Conservation (phyloP, 1,139 yeast genomes). For the Lodderomyces pseudojiufengensis region DNA sequence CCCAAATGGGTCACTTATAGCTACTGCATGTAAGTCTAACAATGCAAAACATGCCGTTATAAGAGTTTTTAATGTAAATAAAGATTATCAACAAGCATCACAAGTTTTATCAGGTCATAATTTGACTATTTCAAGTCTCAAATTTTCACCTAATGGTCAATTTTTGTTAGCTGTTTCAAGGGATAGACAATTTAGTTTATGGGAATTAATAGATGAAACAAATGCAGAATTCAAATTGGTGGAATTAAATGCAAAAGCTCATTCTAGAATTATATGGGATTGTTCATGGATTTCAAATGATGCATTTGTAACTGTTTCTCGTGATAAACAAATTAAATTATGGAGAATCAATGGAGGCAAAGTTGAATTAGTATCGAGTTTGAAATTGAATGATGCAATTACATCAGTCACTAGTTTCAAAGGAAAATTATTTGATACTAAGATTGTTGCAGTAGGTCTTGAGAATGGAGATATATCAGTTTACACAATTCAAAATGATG, state of each 20-base stretch:
- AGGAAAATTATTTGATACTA: conserved; percentile 15
- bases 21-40: conserved; percentile 91
- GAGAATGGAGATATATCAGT: conserved; percentile 52
- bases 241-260: conserved; percentile 65
- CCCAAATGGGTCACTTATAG: conserved; percentile 62
- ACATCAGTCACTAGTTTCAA: conserved; percentile 65
- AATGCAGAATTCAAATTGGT: conserved; percentile 40
- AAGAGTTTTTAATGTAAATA: conserved; percentile 61
- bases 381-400: conserved; percentile 53
- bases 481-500: conserved; percentile 17
- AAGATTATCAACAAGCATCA: conserved; percentile 36
- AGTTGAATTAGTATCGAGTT: conserved; percentile 24
- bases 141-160: conserved; percentile 69
- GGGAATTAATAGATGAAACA: conserved; percentile 52
- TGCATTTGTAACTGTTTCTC: conserved; percentile 74
- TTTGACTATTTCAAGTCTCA: conserved; percentile 78
- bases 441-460: conserved; percentile 61
- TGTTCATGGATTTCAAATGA: conserved; percentile 60
- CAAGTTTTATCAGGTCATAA: conserved; percentile 59
- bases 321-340: conserved; percentile 75
- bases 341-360: conserved; percentile 49
- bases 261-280: conserved; percentile 93
- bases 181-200: conserved; percentile 81
- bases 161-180: conserved; percentile 80
- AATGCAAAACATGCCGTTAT: conserved; percentile 80